phyloP scores from a whole-genome alignment of 2,329 filamentous ascomycete genomes.

The Colletotrichum chrysophilum region DNA sequence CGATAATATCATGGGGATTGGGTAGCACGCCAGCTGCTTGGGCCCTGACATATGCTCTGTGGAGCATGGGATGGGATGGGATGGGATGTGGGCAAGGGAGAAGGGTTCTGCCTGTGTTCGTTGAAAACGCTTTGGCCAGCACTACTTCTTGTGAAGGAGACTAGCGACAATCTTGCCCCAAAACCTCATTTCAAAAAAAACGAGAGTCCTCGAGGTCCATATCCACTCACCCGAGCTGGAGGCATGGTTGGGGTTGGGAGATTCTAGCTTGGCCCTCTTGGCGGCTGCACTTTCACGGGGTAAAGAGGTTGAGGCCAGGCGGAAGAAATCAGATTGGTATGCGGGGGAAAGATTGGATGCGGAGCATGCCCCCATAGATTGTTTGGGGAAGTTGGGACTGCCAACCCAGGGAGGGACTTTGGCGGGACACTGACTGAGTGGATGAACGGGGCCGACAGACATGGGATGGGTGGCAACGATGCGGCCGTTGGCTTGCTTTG shows the following conservation, averaged over 20 bases:
- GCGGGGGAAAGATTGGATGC: constrained; percentile 12
- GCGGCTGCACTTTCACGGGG: background rate
- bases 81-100: background rate
- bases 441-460: background rate
- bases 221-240: background rate
- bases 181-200: background rate
- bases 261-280: constrained; percentile 9
- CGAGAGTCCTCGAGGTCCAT: background rate
- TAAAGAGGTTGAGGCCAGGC: background rate
- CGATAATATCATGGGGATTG: background rate
- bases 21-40: background rate
- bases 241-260: background rate
- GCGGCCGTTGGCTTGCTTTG: background rate
- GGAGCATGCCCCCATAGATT: background rate
- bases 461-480: background rate
- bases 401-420: background rate
- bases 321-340: constrained; percentile 1
- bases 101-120: background rate
- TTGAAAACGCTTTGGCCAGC: background rate
- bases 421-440: background rate
- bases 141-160: background rate
- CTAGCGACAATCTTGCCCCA: background rate
- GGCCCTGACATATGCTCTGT: background rate
- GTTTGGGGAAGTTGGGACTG: background rate
- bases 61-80: background rate